phyloP scores from a whole-genome alignment of 345 rosid species.

The Lepidium africanum region DNA sequence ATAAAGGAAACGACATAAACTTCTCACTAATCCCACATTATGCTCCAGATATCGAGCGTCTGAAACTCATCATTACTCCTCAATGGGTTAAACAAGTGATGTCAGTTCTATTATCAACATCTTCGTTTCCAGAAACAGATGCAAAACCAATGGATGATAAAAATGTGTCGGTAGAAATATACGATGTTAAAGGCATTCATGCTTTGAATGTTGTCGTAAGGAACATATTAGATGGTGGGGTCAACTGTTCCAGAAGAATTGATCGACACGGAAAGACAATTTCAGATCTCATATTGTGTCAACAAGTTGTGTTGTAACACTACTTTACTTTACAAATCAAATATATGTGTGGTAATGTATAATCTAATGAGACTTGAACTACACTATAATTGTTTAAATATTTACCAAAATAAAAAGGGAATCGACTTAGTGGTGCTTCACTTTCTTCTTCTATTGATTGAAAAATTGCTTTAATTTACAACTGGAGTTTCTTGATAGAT shows the following conservation, averaged over 20 bases:
- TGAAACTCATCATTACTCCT: constrained; percentile 58
- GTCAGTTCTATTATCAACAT: constrained; percentile 39
- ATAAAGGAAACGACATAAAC: constrained; percentile 81
- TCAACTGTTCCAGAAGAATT: constrained; percentile 86
- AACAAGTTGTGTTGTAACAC: constrained; percentile 47
- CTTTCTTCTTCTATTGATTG: neutral
- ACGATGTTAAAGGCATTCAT: constrained; percentile 60
- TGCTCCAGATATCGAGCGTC: constrained; percentile 45
- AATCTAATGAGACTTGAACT: constrained; percentile 1
- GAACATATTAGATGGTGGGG: constrained; percentile 82
- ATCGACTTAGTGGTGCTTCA: constrained; percentile 24
- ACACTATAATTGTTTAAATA: neutral
- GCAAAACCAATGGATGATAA: constrained; percentile 35
- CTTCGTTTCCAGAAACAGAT: constrained; percentile 38
- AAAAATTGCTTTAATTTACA: neutral
- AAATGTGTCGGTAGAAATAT: constrained; percentile 55
- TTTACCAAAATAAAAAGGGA: neutral
- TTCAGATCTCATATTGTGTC: constrained; percentile 68
- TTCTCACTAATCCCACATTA: constrained; percentile 75
- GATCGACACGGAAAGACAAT: constrained; percentile 81
- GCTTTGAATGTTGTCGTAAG: constrained; percentile 70
- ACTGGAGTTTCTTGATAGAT: constrained; percentile 8
- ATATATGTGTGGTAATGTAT: neutral
- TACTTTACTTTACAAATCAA: neutral
- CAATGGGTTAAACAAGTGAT: constrained; percentile 64